These are phyloP conservation scores for Phaeodactylum tricornutum DNA, from an alignment of 108 stramenopile genomes.

Conservation along the genomic window DNA sequence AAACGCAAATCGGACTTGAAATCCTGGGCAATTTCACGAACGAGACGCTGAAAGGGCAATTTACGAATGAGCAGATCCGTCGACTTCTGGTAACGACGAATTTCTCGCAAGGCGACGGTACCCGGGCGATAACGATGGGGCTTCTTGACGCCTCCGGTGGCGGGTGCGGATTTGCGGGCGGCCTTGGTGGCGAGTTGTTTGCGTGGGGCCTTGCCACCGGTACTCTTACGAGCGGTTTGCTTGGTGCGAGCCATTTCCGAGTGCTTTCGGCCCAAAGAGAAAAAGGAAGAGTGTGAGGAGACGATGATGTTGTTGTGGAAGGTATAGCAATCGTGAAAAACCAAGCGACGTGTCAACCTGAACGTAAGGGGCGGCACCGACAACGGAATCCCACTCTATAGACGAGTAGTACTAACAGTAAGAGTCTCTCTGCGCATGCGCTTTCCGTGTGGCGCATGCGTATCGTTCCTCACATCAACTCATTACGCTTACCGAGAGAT, in stretches of 20 bases:
- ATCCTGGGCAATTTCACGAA: conserved; percentile 94
- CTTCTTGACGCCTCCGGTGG: conserved; percentile 92
- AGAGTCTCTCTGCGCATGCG: too few species aligned
- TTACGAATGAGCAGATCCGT: conserved; percentile 93
- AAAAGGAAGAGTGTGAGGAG: too few species aligned
- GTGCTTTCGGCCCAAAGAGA: too few species aligned
- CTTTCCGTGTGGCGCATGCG: too few species aligned
- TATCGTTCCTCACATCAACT: too few species aligned
- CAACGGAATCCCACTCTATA: too few species aligned
- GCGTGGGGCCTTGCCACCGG: conserved; percentile 95
- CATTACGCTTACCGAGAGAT: too few species aligned
- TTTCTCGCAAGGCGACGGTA: conserved; percentile 96
- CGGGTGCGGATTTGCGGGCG: conserved; percentile 65
- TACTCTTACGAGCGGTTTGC: conserved; percentile 97
- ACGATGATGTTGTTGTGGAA: too few species aligned
- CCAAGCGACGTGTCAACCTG: too few species aligned
- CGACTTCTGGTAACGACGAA: conserved; percentile 94
- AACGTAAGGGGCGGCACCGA: too few species aligned
- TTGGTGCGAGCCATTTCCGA: conserved; percentile 93
- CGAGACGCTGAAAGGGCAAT: conserved; percentile 94
- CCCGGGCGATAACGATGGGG: conserved; percentile 90
- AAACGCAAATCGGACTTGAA: conserved; percentile 97
- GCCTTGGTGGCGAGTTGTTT: conserved; percentile 94
- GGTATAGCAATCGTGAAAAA: too few species aligned
- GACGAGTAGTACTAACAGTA: too few species aligned